A percentile compares a stretch with the other conserved stretches of the same genome.
phyloP scores from a whole-genome alignment of 495 filamentous ascomycete genomes.

The Darksidea phi region DNA sequence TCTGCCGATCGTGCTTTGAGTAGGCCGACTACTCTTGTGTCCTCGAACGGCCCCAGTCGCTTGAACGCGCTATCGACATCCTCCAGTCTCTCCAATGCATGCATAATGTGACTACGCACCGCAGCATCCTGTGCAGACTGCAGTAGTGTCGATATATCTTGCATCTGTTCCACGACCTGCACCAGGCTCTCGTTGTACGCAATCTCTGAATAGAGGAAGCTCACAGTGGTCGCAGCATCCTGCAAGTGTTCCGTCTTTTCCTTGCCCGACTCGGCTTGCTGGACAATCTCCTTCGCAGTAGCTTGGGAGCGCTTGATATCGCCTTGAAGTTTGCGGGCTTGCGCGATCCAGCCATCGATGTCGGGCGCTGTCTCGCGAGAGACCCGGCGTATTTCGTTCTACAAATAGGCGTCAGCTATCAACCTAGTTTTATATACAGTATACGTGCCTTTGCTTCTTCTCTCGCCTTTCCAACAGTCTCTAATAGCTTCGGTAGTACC shows the following conservation, averaged over 20 bases:
- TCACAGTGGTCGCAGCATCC: conserved; percentile 67
- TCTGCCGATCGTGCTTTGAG: conserved; percentile 37
- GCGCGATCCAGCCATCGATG: conserved; percentile 77
- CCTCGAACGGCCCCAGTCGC: conserved; percentile 35
- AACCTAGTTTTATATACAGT: background rate
- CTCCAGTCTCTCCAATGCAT: conserved; percentile 48
- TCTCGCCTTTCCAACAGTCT: conserved; percentile 63
- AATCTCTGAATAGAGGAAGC: conserved; percentile 71
- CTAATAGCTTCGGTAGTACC: conserved; percentile 61
- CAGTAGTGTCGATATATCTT: conserved; percentile 48
- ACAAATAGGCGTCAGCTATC: conserved; percentile 8
- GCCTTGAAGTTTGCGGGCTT: conserved; percentile 76
- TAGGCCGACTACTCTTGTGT: conserved; percentile 40
- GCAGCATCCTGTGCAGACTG: conserved; percentile 42
- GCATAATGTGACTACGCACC: conserved; percentile 34
- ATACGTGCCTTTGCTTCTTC: conserved; percentile 64
- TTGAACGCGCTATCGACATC: conserved; percentile 50
- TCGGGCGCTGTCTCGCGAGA: conserved; percentile 73
- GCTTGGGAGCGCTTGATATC: conserved; percentile 73
- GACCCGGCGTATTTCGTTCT: conserved; percentile 69
- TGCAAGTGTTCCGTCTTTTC: conserved; percentile 57
- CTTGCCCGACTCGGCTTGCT: conserved; percentile 64
- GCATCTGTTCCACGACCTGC: conserved; percentile 60
- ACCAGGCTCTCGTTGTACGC: conserved; percentile 71
- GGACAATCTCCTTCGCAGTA: conserved; percentile 72